These are phyloP conservation scores for Parietichytrium sp. DNA, from an alignment of 108 stramenopile genomes.

Conservation along the genomic window DNA sequence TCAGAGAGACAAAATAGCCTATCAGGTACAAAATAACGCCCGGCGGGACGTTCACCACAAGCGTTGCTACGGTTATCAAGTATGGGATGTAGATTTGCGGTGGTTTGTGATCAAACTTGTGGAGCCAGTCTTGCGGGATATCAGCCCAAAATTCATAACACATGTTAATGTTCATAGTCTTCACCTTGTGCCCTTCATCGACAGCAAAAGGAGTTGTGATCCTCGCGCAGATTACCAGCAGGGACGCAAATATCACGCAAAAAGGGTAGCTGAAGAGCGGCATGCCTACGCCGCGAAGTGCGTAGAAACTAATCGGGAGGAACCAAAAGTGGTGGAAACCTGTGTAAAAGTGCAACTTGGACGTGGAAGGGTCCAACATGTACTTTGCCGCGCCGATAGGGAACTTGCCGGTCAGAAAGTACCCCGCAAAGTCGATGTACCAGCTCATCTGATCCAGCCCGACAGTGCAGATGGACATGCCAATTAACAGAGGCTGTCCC, in stretches of 20 bases:
- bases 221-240: neutral
- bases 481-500: neutral
- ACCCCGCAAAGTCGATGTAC: constrained; percentile 10
- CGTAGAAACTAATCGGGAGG: constrained; percentile 5
- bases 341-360: neutral
- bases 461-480: neutral
- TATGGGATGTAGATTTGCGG: constrained; percentile 10
- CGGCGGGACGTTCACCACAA: too few species aligned
- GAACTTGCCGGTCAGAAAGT: neutral
- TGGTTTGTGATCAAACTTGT: neutral
- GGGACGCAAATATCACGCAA: neutral
- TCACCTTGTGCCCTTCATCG: neutral
- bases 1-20: too few species aligned
- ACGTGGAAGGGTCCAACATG: neutral
- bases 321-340: constrained; percentile 19
- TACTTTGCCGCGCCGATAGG: constrained; percentile 18
- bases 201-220: constrained; percentile 1
- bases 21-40: too few species aligned
- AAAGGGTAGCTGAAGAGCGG: neutral
- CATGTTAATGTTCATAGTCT: neutral
- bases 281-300: constrained; percentile 29
- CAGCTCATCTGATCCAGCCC: neutral
- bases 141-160: constrained; percentile 14
- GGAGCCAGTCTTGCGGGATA: neutral
- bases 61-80: too few species aligned